Percentiles rank a stretch among this genome's conserved stretches.
phyloP scores from a whole-genome alignment of 345 rosid species.

The Citrus glauca region DNA sequence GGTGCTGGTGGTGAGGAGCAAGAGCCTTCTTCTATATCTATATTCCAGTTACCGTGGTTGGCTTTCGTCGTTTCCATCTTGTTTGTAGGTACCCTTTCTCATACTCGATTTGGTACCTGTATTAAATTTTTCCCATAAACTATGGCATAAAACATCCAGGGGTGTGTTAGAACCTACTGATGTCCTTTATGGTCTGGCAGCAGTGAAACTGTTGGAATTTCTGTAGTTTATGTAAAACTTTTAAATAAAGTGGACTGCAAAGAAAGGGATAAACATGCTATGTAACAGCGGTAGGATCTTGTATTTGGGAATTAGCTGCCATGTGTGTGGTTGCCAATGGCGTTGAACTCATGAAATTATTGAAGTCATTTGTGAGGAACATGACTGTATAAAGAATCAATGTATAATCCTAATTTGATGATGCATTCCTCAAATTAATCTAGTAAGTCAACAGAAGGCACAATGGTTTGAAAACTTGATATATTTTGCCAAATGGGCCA shows the following conservation, averaged over 20 bases:
- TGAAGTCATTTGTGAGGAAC: background rate
- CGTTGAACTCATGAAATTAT: background rate
- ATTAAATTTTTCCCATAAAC: background rate
- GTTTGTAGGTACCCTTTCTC: conserved; percentile 96
- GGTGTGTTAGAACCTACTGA: background rate
- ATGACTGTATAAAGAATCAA: background rate
- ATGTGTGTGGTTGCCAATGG: background rate
- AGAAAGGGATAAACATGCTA: background rate
- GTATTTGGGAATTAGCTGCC: background rate
- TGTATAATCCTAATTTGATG: background rate
- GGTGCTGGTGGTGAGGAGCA: conserved; percentile 99
- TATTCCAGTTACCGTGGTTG: conserved; percentile 80
- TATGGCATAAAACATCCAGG: background rate
- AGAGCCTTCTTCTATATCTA: conserved; percentile 60
- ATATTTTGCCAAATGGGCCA: background rate
- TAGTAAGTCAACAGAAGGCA: background rate
- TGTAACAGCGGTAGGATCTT: background rate
- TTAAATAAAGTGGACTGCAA: background rate
- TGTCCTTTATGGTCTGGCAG: background rate
- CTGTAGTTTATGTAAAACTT: background rate
- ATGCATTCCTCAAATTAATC: background rate
- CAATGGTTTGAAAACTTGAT: background rate
- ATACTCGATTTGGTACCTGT: conserved; percentile 21
- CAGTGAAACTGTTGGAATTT: background rate
- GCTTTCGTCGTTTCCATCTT: conserved; percentile 69